Conservation (phyloP, 1,284 basidiomycete genomes). For the Fomitopsis palustris region DNA sequence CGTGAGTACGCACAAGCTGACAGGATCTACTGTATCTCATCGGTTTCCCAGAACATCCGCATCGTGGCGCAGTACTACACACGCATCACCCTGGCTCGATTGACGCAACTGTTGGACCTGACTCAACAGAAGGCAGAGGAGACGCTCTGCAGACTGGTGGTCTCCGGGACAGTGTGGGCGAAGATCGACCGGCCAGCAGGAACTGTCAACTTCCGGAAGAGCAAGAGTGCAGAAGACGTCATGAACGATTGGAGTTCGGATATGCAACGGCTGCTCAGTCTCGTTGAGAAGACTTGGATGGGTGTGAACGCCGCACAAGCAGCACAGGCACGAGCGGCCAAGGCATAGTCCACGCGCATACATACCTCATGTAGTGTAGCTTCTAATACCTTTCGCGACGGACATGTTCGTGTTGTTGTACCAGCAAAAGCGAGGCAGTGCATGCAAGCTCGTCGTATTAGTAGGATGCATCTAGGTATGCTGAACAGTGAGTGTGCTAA, state of each 20-base stretch:
- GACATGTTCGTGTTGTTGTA: conserved; percentile 9
- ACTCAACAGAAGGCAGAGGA: conserved; percentile 81
- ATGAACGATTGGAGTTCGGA: conserved; percentile 98
- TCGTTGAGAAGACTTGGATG: conserved; percentile 89
- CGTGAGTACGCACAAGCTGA: conserved; percentile 46
- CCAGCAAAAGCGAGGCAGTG: background rate
- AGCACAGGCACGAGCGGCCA: conserved; percentile 60
- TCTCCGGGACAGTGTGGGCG: conserved; percentile 90
- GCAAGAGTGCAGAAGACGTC: conserved; percentile 79
- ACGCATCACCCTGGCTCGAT: conserved; percentile 81
- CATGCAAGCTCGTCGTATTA: background rate
- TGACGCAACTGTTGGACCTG: conserved; percentile 89
- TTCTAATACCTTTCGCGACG: conserved; percentile 9
- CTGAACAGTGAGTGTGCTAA: background rate
- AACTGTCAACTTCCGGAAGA: conserved; percentile 82
- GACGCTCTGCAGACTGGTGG: conserved; percentile 85
- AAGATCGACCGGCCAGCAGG: conserved; percentile 92
- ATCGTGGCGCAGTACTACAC: conserved; percentile 95
- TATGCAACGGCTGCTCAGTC: conserved; percentile 82
- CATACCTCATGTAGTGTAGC: background rate
- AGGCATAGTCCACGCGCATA: conserved; percentile 31
- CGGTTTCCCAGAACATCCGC: conserved; percentile 79
- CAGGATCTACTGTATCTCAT: background rate
- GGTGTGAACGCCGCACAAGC: conserved; percentile 84
- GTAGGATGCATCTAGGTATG: background rate